phyloP scores from a whole-genome alignment of 2,329 filamentous ascomycete genomes.

The Fusarium buharicum region DNA sequence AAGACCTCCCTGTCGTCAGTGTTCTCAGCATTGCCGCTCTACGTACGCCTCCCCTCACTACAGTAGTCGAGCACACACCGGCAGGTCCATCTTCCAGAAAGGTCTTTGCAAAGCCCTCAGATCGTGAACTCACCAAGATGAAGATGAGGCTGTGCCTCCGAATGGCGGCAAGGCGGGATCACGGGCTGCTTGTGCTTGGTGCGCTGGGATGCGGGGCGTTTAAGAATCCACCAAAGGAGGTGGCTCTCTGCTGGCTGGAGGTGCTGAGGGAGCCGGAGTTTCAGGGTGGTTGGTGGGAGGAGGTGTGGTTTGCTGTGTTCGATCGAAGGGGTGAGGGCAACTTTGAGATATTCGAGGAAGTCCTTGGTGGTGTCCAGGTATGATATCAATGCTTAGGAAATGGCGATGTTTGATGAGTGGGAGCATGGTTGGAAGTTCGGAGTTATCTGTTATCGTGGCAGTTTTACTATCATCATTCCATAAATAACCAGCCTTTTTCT shows the following conservation, averaged over 20 bases:
- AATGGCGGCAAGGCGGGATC: constrained; percentile 65
- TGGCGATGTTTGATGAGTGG: neutral
- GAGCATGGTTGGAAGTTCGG: neutral
- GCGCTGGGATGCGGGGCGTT: constrained; percentile 77
- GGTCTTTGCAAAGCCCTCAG: constrained; percentile 54
- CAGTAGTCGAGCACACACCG: constrained; percentile 27
- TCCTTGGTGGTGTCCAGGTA: constrained; percentile 53
- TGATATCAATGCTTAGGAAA: constrained; percentile 18
- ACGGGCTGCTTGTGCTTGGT: constrained; percentile 71
- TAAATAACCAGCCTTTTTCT: no score
- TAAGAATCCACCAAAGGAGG: constrained; percentile 67
- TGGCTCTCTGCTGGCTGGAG: constrained; percentile 71
- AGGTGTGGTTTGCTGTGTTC: constrained; percentile 72
- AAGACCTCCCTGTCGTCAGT: constrained; percentile 62
- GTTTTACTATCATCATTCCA: no score
- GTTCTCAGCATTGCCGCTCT: constrained; percentile 70
- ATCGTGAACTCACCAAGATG: constrained; percentile 65
- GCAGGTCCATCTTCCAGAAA: constrained; percentile 43
- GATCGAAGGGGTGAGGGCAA: constrained; percentile 60
- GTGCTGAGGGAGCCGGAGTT: constrained; percentile 72
- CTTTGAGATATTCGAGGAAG: constrained; percentile 60
- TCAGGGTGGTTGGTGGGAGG: constrained; percentile 69
- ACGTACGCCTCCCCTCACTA: constrained; percentile 51
- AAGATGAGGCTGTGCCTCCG: constrained; percentile 72
- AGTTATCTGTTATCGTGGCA: neutral